Evolutionary conservation across 495 filamentous ascomycete genomes (phyloP).

Genomic region (Tricharina praecox): DNA sequence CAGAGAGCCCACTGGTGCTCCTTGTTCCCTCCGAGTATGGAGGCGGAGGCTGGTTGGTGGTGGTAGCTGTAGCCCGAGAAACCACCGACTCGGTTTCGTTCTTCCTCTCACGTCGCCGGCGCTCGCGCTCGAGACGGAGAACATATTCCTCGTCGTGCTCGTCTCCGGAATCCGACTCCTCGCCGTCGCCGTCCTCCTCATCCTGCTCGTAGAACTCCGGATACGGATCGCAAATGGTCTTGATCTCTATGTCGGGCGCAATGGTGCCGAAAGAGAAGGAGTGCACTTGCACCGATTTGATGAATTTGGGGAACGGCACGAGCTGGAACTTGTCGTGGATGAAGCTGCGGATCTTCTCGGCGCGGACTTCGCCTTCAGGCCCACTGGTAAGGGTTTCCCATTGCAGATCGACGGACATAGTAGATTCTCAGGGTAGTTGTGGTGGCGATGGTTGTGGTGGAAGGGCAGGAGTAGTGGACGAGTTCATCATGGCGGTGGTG

Average conservation of each 20-base stretch:
- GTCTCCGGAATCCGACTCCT: slow-evolving; percentile 12
- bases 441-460: no score
- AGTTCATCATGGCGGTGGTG: no score
- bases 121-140: slow-evolving; percentile 31
- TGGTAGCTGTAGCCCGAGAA: slow-evolving; percentile 8
- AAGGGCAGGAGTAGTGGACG: no score
- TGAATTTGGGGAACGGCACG: slow-evolving; percentile 79
- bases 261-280: slow-evolving; percentile 81
- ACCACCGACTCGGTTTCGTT: slow-evolving; percentile 12
- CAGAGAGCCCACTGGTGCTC: not conserved
- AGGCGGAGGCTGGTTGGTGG: no score
- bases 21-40: slow-evolving; percentile 21
- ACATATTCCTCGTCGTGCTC: slow-evolving; percentile 29
- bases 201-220: slow-evolving; percentile 93
- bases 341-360: slow-evolving; percentile 74
- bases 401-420: slow-evolving; percentile 93
- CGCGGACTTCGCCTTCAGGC: slow-evolving; percentile 64
- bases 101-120: slow-evolving; percentile 29
- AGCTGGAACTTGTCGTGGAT: slow-evolving; percentile 91
- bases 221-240: slow-evolving; percentile 89
- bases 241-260: slow-evolving; percentile 71
- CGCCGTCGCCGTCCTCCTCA: slow-evolving; percentile 33
- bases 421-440: no score
- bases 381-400: slow-evolving; percentile 87
- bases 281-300: slow-evolving; percentile 87